Percentiles rank a stretch among this genome's conserved stretches.
Conservation (phyloP, 108 stramenopile species). For the Pseudonitzschia pungens region DNA sequence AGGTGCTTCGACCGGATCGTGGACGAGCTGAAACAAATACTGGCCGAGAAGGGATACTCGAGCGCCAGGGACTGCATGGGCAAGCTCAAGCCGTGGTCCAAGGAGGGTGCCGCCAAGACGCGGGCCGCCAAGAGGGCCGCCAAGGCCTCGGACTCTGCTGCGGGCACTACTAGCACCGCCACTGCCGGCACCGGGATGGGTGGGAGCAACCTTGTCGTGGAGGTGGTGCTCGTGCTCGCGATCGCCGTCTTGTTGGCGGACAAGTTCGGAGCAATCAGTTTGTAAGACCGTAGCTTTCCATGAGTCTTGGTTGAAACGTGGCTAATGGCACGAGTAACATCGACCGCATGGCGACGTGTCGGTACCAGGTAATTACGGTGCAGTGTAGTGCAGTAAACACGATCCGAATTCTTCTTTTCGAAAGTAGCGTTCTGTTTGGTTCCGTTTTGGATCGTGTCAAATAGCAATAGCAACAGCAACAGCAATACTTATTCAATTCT, state of each 20-base stretch:
- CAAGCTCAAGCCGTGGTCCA: conserved; percentile 83
- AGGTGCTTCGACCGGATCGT: conserved; percentile 89
- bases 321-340: too few relatives aligned
- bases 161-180: background rate
- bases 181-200: background rate
- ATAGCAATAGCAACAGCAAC: too few relatives aligned
- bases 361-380: too few relatives aligned
- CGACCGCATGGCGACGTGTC: too few relatives aligned
- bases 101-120: conserved; percentile 69
- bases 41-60: conserved; percentile 71
- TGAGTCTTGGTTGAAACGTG: too few relatives aligned
- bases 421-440: too few relatives aligned
- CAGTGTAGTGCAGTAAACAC: too few relatives aligned
- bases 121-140: conserved; percentile 49
- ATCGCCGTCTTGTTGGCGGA: conserved; percentile 71
- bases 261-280: conserved; percentile 33
- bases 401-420: too few relatives aligned
- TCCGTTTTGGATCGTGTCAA: too few relatives aligned
- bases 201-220: conserved; percentile 8
- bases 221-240: conserved; percentile 9
- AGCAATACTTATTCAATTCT: too few relatives aligned
- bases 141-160: background rate
- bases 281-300: too few relatives aligned
- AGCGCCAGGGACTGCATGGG: conserved; percentile 73
- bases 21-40: conserved; percentile 58